These are phyloP conservation scores for Zygosaccharomyces gambellarensis DNA, from an alignment of 805 yeast genomes.

Conservation along the genomic window DNA sequence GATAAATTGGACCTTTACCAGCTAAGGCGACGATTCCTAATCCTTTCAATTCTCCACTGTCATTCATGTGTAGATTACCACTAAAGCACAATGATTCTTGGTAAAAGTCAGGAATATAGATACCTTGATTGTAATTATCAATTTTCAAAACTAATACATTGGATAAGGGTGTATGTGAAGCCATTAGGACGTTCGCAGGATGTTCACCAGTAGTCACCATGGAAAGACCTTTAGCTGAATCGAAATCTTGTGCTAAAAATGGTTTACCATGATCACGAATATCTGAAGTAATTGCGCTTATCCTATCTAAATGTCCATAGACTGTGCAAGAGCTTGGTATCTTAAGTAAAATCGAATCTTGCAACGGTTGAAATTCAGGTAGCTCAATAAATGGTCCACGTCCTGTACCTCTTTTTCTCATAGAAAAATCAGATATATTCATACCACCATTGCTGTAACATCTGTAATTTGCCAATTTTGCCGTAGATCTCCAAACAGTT, in stretches of 20 bases:
- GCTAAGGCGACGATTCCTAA: slow-evolving; percentile 30
- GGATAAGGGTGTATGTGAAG: slow-evolving; percentile 27
- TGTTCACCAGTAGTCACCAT: slow-evolving; percentile 18
- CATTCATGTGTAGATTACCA: slow-evolving; percentile 20
- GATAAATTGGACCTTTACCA: slow-evolving; percentile 32
- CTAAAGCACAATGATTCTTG: slow-evolving; percentile 22
- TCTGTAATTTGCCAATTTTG: not conserved
- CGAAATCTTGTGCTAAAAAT: slow-evolving; percentile 12
- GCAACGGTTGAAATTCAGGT: slow-evolving; percentile 21
- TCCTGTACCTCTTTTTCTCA: slow-evolving; percentile 25
- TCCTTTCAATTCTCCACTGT: slow-evolving; percentile 19
- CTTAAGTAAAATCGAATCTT: slow-evolving; percentile 20
- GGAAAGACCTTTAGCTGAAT: slow-evolving; percentile 10
- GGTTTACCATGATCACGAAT: slow-evolving; percentile 7
- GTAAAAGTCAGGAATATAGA: slow-evolving; percentile 22
- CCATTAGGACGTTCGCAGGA: slow-evolving; percentile 29
- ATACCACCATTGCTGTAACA: slow-evolving; percentile 3
- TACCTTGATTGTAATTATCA: slow-evolving; percentile 20
- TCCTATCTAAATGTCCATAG: slow-evolving; percentile 19
- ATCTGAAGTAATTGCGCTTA: slow-evolving; percentile 18
- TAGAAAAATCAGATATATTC: slow-evolving; percentile 14
- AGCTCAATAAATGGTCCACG: slow-evolving; percentile 31
- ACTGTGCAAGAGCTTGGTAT: slow-evolving; percentile 23
- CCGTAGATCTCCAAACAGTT: not conserved
- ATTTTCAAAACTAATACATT: slow-evolving; percentile 25